A percentile compares a stretch with the other conserved stretches of the same genome.
These are phyloP conservation scores for Zopfochytrium polystomum DNA, from an alignment of 371 early-diverging fungal genomes.

Conservation along the genomic window DNA sequence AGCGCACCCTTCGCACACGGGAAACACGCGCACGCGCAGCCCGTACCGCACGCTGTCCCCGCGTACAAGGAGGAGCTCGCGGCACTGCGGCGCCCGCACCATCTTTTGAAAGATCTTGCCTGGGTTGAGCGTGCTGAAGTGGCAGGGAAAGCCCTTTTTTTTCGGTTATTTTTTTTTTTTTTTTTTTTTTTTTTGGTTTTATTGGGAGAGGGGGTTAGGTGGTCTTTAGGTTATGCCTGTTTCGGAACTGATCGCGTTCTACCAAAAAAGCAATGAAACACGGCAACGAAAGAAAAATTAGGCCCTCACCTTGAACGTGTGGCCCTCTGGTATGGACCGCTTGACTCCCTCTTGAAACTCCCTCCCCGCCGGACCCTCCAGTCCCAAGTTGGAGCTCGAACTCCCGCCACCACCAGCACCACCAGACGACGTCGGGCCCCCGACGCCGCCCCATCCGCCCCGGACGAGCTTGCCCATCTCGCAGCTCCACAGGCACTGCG, in stretches of 20 bases:
- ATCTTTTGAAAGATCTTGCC: conserved; percentile 26
- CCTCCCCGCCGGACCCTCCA: conserved; percentile 10
- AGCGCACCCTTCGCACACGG: conserved; percentile 27
- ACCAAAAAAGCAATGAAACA: not conserved
- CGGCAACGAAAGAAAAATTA: not conserved
- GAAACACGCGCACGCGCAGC: conserved; percentile 26
- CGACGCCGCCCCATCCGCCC: not conserved
- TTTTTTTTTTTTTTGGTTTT: too few species aligned
- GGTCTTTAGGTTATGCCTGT: not conserved
- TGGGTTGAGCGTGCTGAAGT: conserved; percentile 32
- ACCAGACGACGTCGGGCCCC: not conserved
- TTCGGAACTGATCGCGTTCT: not conserved
- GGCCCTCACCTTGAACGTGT: conserved; percentile 34
- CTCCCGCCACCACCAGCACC: conserved; percentile 3
- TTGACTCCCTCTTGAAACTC: conserved; percentile 37
- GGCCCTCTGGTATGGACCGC: conserved; percentile 39
- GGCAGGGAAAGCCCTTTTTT: conserved; percentile 34
- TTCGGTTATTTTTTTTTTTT: too few species aligned
- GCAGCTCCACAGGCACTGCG: conserved; percentile 34
- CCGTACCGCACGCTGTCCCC: conserved; percentile 41
- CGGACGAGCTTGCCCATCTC: conserved; percentile 27
- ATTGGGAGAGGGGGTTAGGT: not conserved
- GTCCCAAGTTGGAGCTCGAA: too few species aligned
- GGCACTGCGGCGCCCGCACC: conserved; percentile 17
- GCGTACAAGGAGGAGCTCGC: conserved; percentile 27